Percentiles rank a stretch among this genome's conserved stretches.
Evolutionary conservation across 2,329 filamentous ascomycete genomes (phyloP).

Genomic region (Nemania sp.): DNA sequence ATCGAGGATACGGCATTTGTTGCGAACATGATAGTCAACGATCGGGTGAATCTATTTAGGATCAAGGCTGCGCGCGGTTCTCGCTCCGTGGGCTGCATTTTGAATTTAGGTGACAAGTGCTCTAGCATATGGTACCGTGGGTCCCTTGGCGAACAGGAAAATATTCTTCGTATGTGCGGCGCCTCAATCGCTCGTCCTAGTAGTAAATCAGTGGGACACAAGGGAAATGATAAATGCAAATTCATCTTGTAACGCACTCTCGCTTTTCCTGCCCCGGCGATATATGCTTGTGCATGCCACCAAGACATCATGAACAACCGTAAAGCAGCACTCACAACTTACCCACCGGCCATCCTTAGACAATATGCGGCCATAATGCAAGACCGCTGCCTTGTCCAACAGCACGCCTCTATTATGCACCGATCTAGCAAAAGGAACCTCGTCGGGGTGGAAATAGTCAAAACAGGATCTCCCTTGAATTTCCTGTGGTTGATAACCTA

Average conservation of each 20-base stretch:
- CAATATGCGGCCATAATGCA: slow-evolving; percentile 81
- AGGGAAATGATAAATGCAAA: slow-evolving; percentile 15
- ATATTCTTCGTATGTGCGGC: slow-evolving; percentile 81
- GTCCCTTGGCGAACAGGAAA: slow-evolving; percentile 83
- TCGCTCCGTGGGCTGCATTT: slow-evolving; percentile 70
- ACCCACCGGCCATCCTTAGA: slow-evolving; percentile 78
- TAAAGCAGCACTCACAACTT: slow-evolving; percentile 89
- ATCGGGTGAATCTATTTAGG: slow-evolving; percentile 86
- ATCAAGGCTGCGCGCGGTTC: slow-evolving; percentile 88
- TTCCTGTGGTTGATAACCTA: slow-evolving; percentile 79
- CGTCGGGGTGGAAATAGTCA: slow-evolving; percentile 87
- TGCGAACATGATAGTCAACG: slow-evolving; percentile 86
- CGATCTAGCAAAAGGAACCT: slow-evolving; percentile 78
- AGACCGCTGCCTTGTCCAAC: slow-evolving; percentile 85
- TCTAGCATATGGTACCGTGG: slow-evolving; percentile 92
- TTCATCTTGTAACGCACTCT: slow-evolving; percentile 69
- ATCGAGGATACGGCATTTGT: slow-evolving; percentile 82
- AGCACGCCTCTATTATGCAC: slow-evolving; percentile 79
- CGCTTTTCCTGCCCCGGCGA: slow-evolving; percentile 73
- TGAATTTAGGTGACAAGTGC: slow-evolving; percentile 85
- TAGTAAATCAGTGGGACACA: slow-evolving; percentile 17
- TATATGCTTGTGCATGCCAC: slow-evolving; percentile 88
- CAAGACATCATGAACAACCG: slow-evolving; percentile 87
- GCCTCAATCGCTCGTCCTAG: slow-evolving; percentile 81
- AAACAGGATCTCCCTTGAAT: slow-evolving; percentile 82